These are phyloP conservation scores for Gossypium rotundifolium DNA, from an alignment of 345 rosid genomes.

Conservation along the genomic window DNA sequence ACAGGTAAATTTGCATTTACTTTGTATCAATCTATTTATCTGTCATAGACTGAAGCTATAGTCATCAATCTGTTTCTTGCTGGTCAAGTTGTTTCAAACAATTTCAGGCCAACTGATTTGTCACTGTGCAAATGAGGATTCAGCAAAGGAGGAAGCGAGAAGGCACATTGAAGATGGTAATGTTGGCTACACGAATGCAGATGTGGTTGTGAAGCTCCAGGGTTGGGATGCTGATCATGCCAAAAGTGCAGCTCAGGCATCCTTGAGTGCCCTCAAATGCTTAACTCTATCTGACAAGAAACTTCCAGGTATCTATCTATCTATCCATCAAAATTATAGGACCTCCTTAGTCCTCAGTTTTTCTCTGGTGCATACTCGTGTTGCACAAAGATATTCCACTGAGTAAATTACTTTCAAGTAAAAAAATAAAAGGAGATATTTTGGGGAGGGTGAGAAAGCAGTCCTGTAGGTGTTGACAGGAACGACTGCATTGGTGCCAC, in stretches of 20 bases:
- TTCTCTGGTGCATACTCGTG: too few relatives aligned
- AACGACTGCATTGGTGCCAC: neutral
- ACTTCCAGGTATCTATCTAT: conserved; percentile 56
- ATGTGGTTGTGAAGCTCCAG: conserved; percentile 79
- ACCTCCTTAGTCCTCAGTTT: too few relatives aligned
- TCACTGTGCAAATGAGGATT: conserved; percentile 48
- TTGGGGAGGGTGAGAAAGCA: neutral
- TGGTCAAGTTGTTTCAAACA: neutral
- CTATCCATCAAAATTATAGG: neutral
- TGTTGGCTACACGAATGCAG: conserved; percentile 72
- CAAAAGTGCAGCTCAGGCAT: conserved; percentile 74
- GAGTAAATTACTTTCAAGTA: too few relatives aligned
- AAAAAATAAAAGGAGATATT: neutral
- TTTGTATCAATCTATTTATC: conserved; percentile 3
- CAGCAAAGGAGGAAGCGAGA: conserved; percentile 75
- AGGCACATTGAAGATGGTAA: conserved; percentile 40
- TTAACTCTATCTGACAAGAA: conserved; percentile 63
- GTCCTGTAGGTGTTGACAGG: too few relatives aligned
- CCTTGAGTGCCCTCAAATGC: conserved; percentile 79
- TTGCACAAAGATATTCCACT: too few relatives aligned
- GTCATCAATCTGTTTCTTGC: neutral
- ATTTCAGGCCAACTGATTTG: neutral
- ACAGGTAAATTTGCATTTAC: conserved; percentile 33
- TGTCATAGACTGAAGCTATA: neutral
- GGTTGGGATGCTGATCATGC: conserved; percentile 77